Evolutionary conservation across 768 basidiomycete genomes (phyloP).

Genomic region (Termitomyces sp.): DNA sequence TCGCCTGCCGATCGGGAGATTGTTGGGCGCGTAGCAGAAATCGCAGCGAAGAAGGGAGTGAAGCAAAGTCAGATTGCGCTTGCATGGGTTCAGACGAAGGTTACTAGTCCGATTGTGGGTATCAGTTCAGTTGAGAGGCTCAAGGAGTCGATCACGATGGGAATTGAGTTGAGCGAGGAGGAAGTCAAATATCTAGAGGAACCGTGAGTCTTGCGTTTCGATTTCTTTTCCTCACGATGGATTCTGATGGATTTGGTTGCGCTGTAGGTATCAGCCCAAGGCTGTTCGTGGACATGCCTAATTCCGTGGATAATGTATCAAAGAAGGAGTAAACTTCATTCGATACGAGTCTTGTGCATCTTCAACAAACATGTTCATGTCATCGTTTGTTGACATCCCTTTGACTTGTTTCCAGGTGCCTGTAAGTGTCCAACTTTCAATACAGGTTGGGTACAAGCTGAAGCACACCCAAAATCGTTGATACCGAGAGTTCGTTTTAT

Average conservation of each 20-base stretch:
- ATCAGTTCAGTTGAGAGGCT: slow-evolving; percentile 18
- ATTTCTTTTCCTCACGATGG: neutral
- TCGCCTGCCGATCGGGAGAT: slow-evolving; percentile 28
- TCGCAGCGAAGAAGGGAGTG: slow-evolving; percentile 37
- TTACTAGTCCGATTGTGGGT: slow-evolving; percentile 30
- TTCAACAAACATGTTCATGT: too few relatives aligned
- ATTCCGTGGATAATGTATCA: neutral
- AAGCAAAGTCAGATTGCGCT: slow-evolving; percentile 45
- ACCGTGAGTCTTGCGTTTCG: slow-evolving; percentile 23
- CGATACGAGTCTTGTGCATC: too few relatives aligned
- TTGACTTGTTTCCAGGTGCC: too few relatives aligned
- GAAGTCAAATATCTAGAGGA: slow-evolving; percentile 40
- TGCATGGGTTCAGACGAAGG: slow-evolving; percentile 36
- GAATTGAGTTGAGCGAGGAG: slow-evolving; percentile 33
- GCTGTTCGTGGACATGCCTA: slow-evolving; percentile 11
- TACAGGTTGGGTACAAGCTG: neutral
- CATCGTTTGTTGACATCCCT: too few relatives aligned
- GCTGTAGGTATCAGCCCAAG: slow-evolving; percentile 12
- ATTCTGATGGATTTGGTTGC: neutral
- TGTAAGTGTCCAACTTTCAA: too few relatives aligned
- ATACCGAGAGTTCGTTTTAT: slow-evolving; percentile 56
- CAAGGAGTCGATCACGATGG: slow-evolving; percentile 14
- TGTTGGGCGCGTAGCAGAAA: slow-evolving; percentile 33
- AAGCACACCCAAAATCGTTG: slow-evolving; percentile 49
- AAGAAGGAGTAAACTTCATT: neutral